Conservation (phyloP, 208 protist species). For the Leishmania martiniquensis region DNA sequence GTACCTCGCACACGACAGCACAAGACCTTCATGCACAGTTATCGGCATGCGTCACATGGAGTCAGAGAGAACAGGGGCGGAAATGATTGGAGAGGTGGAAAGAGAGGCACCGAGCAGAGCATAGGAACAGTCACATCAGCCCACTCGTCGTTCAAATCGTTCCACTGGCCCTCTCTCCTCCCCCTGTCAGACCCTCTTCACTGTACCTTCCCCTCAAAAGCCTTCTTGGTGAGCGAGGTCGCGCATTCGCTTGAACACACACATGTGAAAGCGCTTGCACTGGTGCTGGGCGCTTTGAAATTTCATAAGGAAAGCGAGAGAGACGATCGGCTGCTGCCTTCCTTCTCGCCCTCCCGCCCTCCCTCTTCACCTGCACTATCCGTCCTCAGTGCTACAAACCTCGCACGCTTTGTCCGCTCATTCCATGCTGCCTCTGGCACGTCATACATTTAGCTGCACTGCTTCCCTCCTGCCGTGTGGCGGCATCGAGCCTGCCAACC, state of each 20-base stretch:
- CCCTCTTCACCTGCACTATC: not conserved
- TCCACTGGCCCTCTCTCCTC: not conserved
- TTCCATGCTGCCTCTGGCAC: not conserved
- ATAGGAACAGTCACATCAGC: not conserved
- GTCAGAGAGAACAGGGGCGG: not conserved
- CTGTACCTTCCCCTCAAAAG: no score
- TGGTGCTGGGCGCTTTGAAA: not conserved
- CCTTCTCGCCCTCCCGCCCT: not conserved
- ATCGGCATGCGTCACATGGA: not conserved
- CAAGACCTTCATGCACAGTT: not conserved
- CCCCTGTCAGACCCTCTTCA: no score
- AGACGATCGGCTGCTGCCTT: not conserved
- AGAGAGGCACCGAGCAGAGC: not conserved
- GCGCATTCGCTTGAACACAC: not conserved
- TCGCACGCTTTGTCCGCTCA: not conserved
- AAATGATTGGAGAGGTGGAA: not conserved
- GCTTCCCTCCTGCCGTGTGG: not conserved
- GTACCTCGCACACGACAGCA: not conserved
- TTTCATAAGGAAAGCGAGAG: not conserved
- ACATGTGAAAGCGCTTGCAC: not conserved
- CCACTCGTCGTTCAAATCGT: not conserved
- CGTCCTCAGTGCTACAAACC: not conserved
- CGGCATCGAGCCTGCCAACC: not conserved
- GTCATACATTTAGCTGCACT: not conserved
- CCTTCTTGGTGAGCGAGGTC: no score